Conservation (phyloP, 768 basidiomycete species). For the Mycena maculata region DNA sequence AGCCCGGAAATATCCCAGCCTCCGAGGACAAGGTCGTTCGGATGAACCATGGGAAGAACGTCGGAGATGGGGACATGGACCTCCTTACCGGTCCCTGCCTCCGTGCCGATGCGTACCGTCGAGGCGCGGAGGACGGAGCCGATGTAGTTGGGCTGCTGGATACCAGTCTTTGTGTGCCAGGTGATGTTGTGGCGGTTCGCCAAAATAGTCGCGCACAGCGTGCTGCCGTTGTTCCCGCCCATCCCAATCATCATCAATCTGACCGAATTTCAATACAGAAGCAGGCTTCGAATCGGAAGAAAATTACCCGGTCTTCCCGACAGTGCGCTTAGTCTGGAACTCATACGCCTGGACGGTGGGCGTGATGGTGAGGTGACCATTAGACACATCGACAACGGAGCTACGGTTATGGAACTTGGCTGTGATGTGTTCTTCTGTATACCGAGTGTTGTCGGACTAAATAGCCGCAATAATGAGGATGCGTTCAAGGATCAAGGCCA, state of each 20-base stretch:
- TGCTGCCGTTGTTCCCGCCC: conserved; percentile 97
- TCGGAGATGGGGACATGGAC: conserved; percentile 92
- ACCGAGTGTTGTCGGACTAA: conserved; percentile 82
- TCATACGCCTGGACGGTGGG: conserved; percentile 86
- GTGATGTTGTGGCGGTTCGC: conserved; percentile 94
- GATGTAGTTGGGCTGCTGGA: conserved; percentile 97
- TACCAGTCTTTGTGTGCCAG: conserved; percentile 93
- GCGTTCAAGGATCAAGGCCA: background rate
- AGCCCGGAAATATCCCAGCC: conserved; percentile 97
- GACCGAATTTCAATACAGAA: conserved; percentile 9
- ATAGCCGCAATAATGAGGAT: background rate
- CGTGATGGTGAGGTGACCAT: conserved; percentile 81
- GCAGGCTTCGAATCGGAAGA: background rate
- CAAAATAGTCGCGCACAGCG: conserved; percentile 92
- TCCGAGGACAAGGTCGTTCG: conserved; percentile 95
- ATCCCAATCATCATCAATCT: conserved; percentile 97
- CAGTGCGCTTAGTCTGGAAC: conserved; percentile 89
- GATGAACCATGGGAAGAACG: conserved; percentile 96
- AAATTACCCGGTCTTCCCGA: conserved; percentile 91
- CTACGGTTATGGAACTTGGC: conserved; percentile 86
- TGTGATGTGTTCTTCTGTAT: conserved; percentile 85
- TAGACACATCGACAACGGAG: conserved; percentile 72
- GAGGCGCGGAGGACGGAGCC: conserved; percentile 97
- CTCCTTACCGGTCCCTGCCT: conserved; percentile 85
- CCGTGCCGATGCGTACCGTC: conserved; percentile 90